Base-by-base conservation (phyloP, 495 filamentous ascomycete species). In the Chaetomium tenue region DNA sequence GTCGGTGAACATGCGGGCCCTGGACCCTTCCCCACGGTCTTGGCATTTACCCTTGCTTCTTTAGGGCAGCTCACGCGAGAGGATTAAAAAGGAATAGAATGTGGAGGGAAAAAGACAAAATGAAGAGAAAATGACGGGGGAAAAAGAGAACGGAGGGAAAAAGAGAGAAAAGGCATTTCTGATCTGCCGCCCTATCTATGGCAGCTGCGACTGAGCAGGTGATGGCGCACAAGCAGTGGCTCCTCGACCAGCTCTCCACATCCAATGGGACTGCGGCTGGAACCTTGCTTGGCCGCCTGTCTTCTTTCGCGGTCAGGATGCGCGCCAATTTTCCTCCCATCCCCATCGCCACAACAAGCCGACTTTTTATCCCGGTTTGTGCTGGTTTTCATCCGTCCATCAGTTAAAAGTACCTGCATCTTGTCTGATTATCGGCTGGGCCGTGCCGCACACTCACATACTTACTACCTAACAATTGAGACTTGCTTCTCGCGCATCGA, bases 261-360 rank as follows among this genome's bases (percentile, higher is more conserved):
- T 37, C 9, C 9, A 12, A 7, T 37, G 33, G 33, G 33, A 37
- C 33, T 37, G 33, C 6, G 33, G 33, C 33, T 37, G 40, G 28
- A 22, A 16, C 13, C 22, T 58, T 58, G 39, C 22, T 58, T 58
- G 39, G 39, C 39, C 28, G 37, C 23, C 11, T 25, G 11, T 33
- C 37, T 11, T 58, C 18, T 15, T 26, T 22, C 39, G 33, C 57
- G 9, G 25, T 22, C 26, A 22, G 5, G 40, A 42, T 33, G 16
- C 57, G 40, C 42, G 57, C 40, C 57, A 59, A 47, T 59, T 59
- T 59, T 48, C 57, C 25, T 48, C 26, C 39, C 22, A 16, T 56
- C n/a, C 33, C 53, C 55, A 26, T 46, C 39, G 8, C 23, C 55
- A 58, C 25, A 18, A 25, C 37, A 22, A 23, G 18, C n/a, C 54